Evolutionary conservation across 805 yeast genomes (phyloP), one percentile per base, ranked within the genome.

Genomic region (Saccharomycopsis schoenii): DNA sequence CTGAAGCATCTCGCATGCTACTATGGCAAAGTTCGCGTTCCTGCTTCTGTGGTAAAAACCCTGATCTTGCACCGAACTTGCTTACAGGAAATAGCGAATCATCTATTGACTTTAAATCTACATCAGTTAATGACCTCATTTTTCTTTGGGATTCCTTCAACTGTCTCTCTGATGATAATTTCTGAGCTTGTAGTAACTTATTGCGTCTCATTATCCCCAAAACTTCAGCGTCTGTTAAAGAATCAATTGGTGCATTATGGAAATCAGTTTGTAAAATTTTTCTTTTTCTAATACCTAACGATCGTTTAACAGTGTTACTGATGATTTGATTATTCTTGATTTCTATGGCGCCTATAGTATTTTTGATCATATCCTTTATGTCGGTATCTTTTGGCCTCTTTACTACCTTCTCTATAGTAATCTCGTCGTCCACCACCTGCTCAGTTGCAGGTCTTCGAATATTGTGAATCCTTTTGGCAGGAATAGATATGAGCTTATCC

Each of bases 361-460:
- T 57, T 41, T 61, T 63, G 14, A 63, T 63, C 66, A 63, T 61
- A 56, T 60, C 60, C 6, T 59, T 47, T 39, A 63, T 63, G 50
- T 63, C 66, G 21, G 25, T 59, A n/a, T 56, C 62, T 15, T 55
- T 52, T 1, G 51, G 21, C 37, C 34, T 62, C 40, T 62, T 60
- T 11, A 64, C 64, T 4, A 64, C 63, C 40, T 58, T 64, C 42
- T 64, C 61, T 36, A 64, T 62, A n/a, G 19, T 21, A 19, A 64
- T 36, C 19, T 61, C 65, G 17, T 59, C 62, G 19, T 36, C 58
- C 34, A 39, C 4, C 34, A 9, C 12, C 21, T 56, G 10, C 17
- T 12, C 24, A 2, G 4, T 2, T 15, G 2, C 15, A 10, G 9
- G 10, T 2, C 12, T 24, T 21, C 34, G 14, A 3, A 47, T 24